Evolutionary conservation across 129 eudicot species (phyloP).

Genomic region (Ambrosia trifida): DNA sequence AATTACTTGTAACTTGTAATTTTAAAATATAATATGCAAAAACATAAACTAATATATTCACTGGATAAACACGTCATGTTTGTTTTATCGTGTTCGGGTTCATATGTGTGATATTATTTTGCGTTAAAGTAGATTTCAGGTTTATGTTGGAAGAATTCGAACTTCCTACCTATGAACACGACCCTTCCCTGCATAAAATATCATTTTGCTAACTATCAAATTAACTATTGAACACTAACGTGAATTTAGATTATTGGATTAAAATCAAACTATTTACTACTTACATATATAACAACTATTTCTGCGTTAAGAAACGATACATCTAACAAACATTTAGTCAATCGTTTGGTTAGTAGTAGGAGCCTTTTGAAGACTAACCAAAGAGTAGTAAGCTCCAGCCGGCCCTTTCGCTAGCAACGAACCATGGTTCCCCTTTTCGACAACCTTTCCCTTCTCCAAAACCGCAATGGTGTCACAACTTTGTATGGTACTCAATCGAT

Average conservation of each 20-base stretch:
- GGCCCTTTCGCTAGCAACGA: slow-evolving; percentile 69
- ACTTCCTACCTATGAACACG: neutral
- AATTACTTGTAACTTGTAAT: no score
- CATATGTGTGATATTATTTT: neutral
- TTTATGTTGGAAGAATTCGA: neutral
- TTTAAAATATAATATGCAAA: no score
- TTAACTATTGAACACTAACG: neutral
- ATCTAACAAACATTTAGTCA: neutral
- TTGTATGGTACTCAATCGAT: slow-evolving; percentile 75
- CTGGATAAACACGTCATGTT: no score
- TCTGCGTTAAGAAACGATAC: slow-evolving; percentile 2
- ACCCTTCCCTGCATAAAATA: neutral
- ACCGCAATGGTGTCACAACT: slow-evolving; percentile 74
- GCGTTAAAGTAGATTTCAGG: neutral
- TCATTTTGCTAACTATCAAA: neutral
- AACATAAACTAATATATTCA: no score
- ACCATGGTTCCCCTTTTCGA: slow-evolving; percentile 78
- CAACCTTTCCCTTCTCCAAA: slow-evolving; percentile 68
- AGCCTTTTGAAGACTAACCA: slow-evolving; percentile 77
- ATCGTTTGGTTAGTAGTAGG: slow-evolving; percentile 10
- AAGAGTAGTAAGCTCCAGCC: slow-evolving; percentile 60
- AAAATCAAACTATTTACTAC: neutral
- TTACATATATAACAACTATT: slow-evolving; percentile 5
- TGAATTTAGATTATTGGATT: neutral
- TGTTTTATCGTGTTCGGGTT: no score